Evolutionary conservation across 139 green algal species (phyloP).

Genomic region (Picochlorum costavermella): DNA sequence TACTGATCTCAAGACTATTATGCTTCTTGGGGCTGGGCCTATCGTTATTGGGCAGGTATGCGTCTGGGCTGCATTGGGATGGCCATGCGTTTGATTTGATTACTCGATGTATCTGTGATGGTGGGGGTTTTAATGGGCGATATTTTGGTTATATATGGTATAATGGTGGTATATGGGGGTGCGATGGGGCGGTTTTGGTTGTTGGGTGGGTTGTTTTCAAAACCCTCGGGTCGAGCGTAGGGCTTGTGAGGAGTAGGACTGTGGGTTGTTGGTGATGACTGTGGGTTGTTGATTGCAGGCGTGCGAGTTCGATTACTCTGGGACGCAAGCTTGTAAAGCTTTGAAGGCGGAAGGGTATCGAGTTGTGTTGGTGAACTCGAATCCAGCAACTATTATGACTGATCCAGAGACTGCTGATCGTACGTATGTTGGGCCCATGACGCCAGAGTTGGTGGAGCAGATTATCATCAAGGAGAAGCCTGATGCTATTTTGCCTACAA

Average conservation of each 20-base stretch:
- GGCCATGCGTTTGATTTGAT: neutral
- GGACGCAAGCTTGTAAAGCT: slow-evolving; percentile 97
- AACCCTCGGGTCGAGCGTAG: too few species aligned
- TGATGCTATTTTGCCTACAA: slow-evolving; percentile 96
- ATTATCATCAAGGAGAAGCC: slow-evolving; percentile 78
- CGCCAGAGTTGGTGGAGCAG: slow-evolving; percentile 76
- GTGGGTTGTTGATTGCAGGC: slow-evolving; percentile 46
- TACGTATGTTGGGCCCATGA: slow-evolving; percentile 99
- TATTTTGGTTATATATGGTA: too few species aligned
- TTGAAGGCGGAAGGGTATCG: slow-evolving; percentile 93
- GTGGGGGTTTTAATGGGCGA: too few species aligned
- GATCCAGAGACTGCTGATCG: slow-evolving; percentile 92
- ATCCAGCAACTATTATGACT: slow-evolving; percentile 99
- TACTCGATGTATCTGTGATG: neutral
- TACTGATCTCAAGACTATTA: slow-evolving; percentile 77
- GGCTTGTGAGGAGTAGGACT: too few species aligned
- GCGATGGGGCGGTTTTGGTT: neutral
- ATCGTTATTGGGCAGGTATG: slow-evolving; percentile 97
- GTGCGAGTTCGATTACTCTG: slow-evolving; percentile 99
- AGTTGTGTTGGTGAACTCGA: slow-evolving; percentile 96
- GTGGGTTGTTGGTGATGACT: too few species aligned
- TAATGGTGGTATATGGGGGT: too few species aligned
- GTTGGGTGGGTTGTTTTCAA: too few species aligned
- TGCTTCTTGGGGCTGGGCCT: slow-evolving; percentile 89
- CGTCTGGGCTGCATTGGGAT: neutral